phyloP scores from a whole-genome alignment of 2,329 filamentous ascomycete genomes.

The Aspergillus proliferans region DNA sequence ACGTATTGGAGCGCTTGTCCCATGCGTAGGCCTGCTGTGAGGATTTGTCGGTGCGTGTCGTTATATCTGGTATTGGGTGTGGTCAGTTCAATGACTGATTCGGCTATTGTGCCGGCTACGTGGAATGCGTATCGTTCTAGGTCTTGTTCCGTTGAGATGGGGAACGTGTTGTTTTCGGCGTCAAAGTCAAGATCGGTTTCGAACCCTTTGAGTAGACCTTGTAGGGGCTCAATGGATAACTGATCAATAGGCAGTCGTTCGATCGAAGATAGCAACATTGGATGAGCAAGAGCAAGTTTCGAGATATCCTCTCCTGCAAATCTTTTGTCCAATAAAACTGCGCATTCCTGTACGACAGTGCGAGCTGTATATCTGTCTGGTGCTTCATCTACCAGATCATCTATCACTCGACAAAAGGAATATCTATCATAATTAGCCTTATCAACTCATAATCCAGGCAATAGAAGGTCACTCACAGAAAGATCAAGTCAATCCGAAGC shows the following conservation, averaged over 20 bases:
- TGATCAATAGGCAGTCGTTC: constrained; percentile 53
- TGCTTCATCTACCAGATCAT: constrained; percentile 66
- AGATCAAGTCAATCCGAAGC: constrained; percentile 60
- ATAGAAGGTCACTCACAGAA: constrained; percentile 41
- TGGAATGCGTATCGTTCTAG: constrained; percentile 59
- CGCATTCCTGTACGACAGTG: not conserved
- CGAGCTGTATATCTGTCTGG: constrained; percentile 22
- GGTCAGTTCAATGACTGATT: constrained; percentile 61
- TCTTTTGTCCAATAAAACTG: not conserved
- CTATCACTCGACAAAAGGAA: constrained; percentile 66
- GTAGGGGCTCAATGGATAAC: constrained; percentile 55
- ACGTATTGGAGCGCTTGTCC: constrained; percentile 70
- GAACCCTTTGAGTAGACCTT: constrained; percentile 62
- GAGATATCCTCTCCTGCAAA: not conserved
- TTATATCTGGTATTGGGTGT: constrained; percentile 48
- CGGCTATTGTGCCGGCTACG: constrained; percentile 67
- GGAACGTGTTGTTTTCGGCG: constrained; percentile 33
- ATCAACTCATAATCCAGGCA: constrained; percentile 6
- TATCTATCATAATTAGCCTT: constrained; percentile 41
- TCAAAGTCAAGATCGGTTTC: constrained; percentile 59
- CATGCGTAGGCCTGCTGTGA: constrained; percentile 46
- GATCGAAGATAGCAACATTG: constrained; percentile 31
- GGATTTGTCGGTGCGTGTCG: constrained; percentile 10
- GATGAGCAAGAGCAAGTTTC: not conserved
- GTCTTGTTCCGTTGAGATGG: constrained; percentile 54